Evolutionary conservation across 352 stramenopile species (phyloP).

Genomic region (Globisporangium acanthophoron): DNA sequence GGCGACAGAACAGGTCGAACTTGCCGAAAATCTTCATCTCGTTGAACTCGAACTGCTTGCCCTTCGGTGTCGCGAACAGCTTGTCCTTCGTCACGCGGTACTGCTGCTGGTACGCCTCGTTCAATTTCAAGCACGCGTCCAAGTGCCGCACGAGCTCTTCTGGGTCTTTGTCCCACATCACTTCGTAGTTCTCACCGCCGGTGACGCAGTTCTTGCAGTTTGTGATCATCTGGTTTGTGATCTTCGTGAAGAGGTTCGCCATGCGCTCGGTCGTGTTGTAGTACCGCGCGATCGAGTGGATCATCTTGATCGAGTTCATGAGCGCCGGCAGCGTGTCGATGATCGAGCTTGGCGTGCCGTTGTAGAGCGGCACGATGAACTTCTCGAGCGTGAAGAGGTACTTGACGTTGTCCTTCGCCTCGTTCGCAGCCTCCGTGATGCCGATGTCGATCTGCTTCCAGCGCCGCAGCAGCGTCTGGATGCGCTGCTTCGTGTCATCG

Average conservation of each 20-base stretch:
- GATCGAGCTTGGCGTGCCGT: constrained; percentile 94
- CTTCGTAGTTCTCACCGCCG: constrained; percentile 73
- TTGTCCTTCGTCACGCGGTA: constrained; percentile 98
- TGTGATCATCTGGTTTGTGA: constrained; percentile 98
- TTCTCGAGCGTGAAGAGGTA: constrained; percentile 98
- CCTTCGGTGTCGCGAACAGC: constrained; percentile 92
- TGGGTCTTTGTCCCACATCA: constrained; percentile 94
- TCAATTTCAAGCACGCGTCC: constrained; percentile 96
- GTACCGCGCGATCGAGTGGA: constrained; percentile 98
- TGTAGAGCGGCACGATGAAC: constrained; percentile 90
- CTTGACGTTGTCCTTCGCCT: constrained; percentile 99
- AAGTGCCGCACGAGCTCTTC: constrained; percentile 93
- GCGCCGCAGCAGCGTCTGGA: constrained; percentile 90
- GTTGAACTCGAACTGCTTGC: constrained; percentile 99
- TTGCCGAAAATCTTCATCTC: constrained; percentile 99
- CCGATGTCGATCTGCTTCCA: constrained; percentile 99
- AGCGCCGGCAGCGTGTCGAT: constrained; percentile 97
- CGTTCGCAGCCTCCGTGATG: constrained; percentile 97
- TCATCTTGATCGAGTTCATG: constrained; percentile 99
- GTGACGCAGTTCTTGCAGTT: constrained; percentile 96
- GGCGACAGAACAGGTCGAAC: constrained; percentile 97
- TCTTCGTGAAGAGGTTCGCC: constrained; percentile 96
- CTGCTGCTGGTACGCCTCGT: constrained; percentile 98
- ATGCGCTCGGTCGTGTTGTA: constrained; percentile 99
- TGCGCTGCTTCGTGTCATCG: constrained; percentile 90